Percentiles rank a stretch among this genome's conserved stretches.
Conservation (phyloP, 2,329 filamentous ascomycete genomes). For the Proliferodiscus dingleyae region DNA sequence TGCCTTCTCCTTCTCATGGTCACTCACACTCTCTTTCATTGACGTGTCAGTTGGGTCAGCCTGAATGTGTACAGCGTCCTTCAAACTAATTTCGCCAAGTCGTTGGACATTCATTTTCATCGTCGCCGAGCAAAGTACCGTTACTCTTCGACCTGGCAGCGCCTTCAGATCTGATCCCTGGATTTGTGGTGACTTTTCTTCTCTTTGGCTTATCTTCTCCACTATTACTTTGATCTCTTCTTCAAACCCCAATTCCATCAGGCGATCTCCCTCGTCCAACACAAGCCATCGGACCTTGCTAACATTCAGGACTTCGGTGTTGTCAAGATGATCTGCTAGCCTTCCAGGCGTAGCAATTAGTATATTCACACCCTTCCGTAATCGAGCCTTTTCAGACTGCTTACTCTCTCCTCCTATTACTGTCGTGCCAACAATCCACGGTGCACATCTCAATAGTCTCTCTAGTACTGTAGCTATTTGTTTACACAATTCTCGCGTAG, state of each 20-base stretch:
- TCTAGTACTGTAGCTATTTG: conserved; percentile 88
- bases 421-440: conserved; percentile 90
- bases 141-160: conserved; percentile 72
- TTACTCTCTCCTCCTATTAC: conserved; percentile 67
- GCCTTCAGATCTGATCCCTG: conserved; percentile 53
- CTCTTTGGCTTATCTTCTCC: conserved; percentile 64
- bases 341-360: conserved; percentile 91
- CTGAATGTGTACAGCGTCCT: conserved; percentile 84
- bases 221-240: conserved; percentile 89
- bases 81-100: conserved; percentile 89
- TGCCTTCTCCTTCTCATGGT: conserved; percentile 38
- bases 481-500: conserved; percentile 89
- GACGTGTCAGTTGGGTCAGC: conserved; percentile 50
- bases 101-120: conserved; percentile 97
- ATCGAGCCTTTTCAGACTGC: conserved; percentile 81
- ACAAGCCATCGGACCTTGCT: conserved; percentile 90
- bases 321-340: conserved; percentile 84
- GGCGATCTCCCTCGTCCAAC: conserved; percentile 90
- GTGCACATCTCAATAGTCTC: conserved; percentile 77
- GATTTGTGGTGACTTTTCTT: conserved; percentile 53
- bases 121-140: conserved; percentile 90
- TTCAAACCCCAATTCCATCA: conserved; percentile 98
- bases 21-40: conserved; percentile 45
- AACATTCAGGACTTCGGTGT: conserved; percentile 84
- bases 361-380: conserved; percentile 93